These are phyloP conservation scores for Camptophora hylomeconis DNA, from an alignment of 2,329 filamentous ascomycete genomes.

Conservation along the genomic window DNA sequence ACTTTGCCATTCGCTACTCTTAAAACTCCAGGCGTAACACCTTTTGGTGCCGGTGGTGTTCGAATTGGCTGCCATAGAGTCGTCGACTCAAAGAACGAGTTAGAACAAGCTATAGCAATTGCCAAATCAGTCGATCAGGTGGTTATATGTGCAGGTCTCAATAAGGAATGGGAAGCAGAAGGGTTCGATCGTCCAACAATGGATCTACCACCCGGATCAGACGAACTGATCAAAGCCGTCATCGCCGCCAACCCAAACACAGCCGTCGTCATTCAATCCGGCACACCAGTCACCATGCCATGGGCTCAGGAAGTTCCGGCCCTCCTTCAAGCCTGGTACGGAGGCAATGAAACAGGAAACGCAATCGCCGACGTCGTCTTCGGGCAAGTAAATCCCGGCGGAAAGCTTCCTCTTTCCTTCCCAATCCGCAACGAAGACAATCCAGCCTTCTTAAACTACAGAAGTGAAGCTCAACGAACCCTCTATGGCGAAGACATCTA, in stretches of 20 bases:
- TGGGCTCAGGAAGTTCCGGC: constrained; percentile 36
- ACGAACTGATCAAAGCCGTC: constrained; percentile 50
- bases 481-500: constrained; percentile 73
- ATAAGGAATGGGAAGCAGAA: constrained; percentile 71
- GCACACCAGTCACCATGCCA: constrained; percentile 49
- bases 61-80: constrained; percentile 49
- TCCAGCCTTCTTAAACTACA: constrained; percentile 64
- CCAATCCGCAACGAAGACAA: constrained; percentile 56
- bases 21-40: constrained; percentile 32
- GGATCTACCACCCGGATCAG: constrained; percentile 38
- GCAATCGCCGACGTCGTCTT: constrained; percentile 67
- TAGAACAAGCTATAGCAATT: constrained; percentile 52
- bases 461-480: constrained; percentile 54
- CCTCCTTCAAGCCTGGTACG: constrained; percentile 69
- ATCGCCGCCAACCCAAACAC: constrained; percentile 55
- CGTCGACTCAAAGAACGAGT: constrained; percentile 45
- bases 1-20: constrained; percentile 47
- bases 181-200: constrained; percentile 48
- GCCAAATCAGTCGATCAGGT: constrained; percentile 64
- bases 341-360: constrained; percentile 76
- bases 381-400: constrained; percentile 60
- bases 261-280: constrained; percentile 63
- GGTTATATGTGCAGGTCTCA: constrained; percentile 64
- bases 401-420: constrained; percentile 63
- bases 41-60: constrained; percentile 46